These are phyloP conservation scores for Epichloe elymi DNA, from an alignment of 2,329 filamentous ascomycete species.

Conservation along the genomic window DNA sequence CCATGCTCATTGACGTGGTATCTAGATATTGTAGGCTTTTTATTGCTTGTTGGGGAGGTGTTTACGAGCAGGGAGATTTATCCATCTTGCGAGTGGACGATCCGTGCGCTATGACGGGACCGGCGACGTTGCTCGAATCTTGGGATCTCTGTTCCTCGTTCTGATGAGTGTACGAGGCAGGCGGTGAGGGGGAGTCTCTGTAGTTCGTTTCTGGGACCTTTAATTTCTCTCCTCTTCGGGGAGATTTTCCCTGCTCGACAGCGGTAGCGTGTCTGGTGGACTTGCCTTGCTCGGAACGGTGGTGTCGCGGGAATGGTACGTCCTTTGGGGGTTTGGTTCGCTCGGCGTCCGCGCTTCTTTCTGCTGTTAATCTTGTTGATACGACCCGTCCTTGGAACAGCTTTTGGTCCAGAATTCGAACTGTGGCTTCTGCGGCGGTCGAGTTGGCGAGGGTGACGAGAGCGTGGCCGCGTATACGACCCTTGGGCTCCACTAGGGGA, in stretches of 20 bases:
- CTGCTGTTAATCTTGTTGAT: background rate
- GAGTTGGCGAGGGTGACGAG: slow-evolving; percentile 13
- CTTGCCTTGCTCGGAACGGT: background rate
- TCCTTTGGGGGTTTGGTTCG: background rate
- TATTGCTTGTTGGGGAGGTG: too few relatives aligned
- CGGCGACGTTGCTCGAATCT: background rate
- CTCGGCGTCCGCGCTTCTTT: background rate
- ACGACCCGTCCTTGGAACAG: slow-evolving; percentile 15
- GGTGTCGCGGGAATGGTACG: background rate
- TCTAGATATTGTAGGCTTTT: too few relatives aligned
- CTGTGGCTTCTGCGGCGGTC: slow-evolving; percentile 11
- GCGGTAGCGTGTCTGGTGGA: background rate
- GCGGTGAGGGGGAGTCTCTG: background rate
- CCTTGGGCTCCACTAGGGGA: slow-evolving; percentile 11
- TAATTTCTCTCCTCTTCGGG: background rate
- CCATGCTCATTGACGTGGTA: too few relatives aligned
- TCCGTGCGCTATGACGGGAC: slow-evolving; percentile 4
- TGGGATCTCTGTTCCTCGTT: background rate
- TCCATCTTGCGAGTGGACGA: slow-evolving; percentile 1
- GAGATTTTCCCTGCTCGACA: background rate
- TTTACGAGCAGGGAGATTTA: background rate
- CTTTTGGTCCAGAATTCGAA: slow-evolving; percentile 14
- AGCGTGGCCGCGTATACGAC: slow-evolving; percentile 14
- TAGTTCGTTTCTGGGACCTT: background rate
- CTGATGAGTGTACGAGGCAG: background rate